Conservation (phyloP, 306 rosid species). For the Rosa lucieae region DNA sequence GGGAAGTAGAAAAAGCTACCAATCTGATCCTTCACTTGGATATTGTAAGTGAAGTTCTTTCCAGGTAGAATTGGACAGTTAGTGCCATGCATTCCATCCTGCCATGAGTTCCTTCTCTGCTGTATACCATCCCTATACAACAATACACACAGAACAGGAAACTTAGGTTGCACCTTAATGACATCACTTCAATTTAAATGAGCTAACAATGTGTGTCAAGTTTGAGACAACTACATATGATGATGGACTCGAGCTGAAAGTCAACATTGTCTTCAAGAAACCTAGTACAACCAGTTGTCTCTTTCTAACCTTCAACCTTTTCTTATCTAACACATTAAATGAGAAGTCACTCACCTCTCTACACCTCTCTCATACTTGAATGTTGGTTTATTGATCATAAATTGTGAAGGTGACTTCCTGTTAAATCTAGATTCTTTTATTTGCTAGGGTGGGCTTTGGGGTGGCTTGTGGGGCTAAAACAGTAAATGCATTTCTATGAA, state of each 20-base stretch:
- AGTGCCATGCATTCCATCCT: constrained; percentile 63
- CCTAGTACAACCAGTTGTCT: not conserved
- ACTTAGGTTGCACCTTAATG: not conserved
- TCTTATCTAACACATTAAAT: not conserved
- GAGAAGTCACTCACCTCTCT: not conserved
- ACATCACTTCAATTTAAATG: constrained; percentile 6
- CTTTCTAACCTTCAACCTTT: not conserved
- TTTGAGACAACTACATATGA: not conserved
- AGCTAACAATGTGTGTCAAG: not conserved
- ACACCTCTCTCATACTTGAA: not conserved
- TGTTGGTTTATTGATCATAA: not conserved
- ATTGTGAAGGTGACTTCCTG: not conserved
- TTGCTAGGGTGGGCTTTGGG: not conserved
- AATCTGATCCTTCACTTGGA: constrained; percentile 66
- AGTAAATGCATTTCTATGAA: constrained; percentile 6
- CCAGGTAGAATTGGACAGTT: constrained; percentile 64
- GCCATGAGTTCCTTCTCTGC: constrained; percentile 94
- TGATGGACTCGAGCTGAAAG: not conserved
- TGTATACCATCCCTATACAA: constrained; percentile 83
- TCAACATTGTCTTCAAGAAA: not conserved
- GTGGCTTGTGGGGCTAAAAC: constrained; percentile 13
- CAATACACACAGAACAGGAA: constrained; percentile 1
- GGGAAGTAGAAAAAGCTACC: constrained; percentile 71
- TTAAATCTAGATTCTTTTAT: not conserved
- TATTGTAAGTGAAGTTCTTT: constrained; percentile 56